These are phyloP conservation scores for Linderina pennispora DNA, from an alignment of 192 early-diverging fungal species.

Conservation along the genomic window DNA sequence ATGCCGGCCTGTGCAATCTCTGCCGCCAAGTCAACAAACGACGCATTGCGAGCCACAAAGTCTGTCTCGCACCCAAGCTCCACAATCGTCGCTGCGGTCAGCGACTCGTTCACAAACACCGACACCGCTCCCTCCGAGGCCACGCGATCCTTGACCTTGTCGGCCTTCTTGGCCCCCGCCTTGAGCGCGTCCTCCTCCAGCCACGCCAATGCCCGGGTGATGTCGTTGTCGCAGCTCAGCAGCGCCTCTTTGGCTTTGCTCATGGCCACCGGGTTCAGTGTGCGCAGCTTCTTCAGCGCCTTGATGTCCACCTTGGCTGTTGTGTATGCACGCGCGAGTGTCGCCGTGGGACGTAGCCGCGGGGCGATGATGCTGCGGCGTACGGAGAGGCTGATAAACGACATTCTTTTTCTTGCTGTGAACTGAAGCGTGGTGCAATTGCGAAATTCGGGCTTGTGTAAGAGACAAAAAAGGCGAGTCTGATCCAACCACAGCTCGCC, in stretches of 20 bases:
- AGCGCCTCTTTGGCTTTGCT: conserved; percentile 87
- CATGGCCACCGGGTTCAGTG: conserved; percentile 73
- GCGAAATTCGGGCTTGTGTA: no score
- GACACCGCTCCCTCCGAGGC: conserved; percentile 70
- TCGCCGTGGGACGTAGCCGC: no score
- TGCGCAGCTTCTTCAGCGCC: conserved; percentile 65
- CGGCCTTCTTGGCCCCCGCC: conserved; percentile 69
- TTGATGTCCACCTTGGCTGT: conserved; percentile 51
- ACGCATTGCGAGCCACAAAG: conserved; percentile 82
- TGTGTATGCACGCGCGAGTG: conserved; percentile 19
- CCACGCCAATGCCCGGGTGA: conserved; percentile 74
- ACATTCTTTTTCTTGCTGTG: no score
- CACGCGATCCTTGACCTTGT: conserved; percentile 72
- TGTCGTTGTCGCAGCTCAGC: conserved; percentile 60
- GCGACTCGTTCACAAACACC: conserved; percentile 40
- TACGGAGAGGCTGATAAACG: no score
- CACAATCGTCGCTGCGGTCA: conserved; percentile 54
- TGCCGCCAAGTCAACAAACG: conserved; percentile 68
- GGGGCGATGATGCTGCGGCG: no score
- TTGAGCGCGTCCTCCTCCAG: conserved; percentile 66
- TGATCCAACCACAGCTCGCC: no score
- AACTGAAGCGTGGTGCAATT: no score
- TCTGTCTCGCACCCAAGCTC: conserved; percentile 89
- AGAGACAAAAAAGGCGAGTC: no score
- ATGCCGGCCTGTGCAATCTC: conserved; percentile 17